A percentile compares a stretch with the other conserved stretches of the same genome.
Evolutionary conservation across 768 basidiomycete species (phyloP).

Genomic region (Fistulinella prunicolor): DNA sequence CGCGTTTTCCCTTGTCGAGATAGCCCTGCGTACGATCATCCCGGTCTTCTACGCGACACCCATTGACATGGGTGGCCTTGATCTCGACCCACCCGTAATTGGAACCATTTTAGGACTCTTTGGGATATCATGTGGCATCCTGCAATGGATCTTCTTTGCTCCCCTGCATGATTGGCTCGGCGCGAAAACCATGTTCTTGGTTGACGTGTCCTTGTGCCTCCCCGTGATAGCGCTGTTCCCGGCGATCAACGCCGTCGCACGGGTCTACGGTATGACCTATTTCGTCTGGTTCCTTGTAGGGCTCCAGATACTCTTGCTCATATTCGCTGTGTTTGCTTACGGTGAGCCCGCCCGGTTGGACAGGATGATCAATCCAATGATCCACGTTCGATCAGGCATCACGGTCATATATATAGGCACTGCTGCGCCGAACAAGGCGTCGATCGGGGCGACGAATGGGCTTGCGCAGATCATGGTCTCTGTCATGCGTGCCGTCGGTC

Average conservation of each 20-base stretch:
- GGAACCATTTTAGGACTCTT: conserved; percentile 24
- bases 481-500: conserved; percentile 29
- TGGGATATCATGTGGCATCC: conserved; percentile 35
- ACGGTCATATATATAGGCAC: conserved; percentile 68
- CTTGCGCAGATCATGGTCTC: conserved; percentile 33
- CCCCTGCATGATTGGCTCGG: conserved; percentile 53
- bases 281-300: conserved; percentile 50
- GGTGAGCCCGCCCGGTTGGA: conserved; percentile 38
- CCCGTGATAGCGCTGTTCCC: conserved; percentile 47
- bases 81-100: conserved; percentile 29
- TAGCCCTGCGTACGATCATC: conserved; percentile 49
- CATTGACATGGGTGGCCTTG: conserved; percentile 29
- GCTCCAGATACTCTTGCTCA: conserved; percentile 45
- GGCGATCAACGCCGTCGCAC: conserved; percentile 37
- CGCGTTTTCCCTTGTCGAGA: conserved; percentile 57
- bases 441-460: conserved; percentile 73
- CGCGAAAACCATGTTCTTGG: conserved; percentile 52
- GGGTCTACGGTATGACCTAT: conserved; percentile 36
- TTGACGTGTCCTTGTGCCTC: conserved; percentile 46
- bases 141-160: conserved; percentile 64
- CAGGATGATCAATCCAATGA: background rate
- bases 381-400: conserved; percentile 40
- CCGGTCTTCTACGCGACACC: conserved; percentile 34
- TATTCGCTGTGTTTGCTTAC: conserved; percentile 48
- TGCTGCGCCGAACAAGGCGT: conserved; percentile 61